Evolutionary conservation across 805 yeast species (phyloP).

Genomic region (Saturnispora gosingensis): DNA sequence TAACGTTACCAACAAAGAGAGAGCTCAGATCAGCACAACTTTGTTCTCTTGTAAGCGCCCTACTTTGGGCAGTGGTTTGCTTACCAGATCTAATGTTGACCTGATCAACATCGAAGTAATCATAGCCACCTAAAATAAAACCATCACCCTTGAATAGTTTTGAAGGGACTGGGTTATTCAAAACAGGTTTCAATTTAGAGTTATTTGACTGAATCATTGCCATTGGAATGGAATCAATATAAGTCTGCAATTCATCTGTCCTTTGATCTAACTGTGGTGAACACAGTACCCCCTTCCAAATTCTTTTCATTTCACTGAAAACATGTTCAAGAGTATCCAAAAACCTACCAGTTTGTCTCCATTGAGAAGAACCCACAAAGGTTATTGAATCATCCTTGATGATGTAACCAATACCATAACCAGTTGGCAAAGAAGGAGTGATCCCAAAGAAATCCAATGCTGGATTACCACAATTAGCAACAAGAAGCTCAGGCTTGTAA

Average conservation of each 20-base stretch:
- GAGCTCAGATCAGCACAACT: conserved; percentile 11
- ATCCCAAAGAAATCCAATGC: conserved; percentile 49
- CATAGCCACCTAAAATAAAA: conserved; percentile 47
- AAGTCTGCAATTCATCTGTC: conserved; percentile 19
- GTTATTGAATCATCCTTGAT: conserved; percentile 43
- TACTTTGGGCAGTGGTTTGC: conserved; percentile 22
- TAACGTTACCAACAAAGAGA: conserved; percentile 8
- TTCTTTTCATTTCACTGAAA: conserved; percentile 35
- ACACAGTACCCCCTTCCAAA: conserved; percentile 23
- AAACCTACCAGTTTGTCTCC: conserved; percentile 50
- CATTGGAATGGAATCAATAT: conserved; percentile 27
- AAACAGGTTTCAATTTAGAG: conserved; percentile 12
- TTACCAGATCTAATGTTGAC: conserved; percentile 37
- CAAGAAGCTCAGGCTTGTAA: conserved; percentile 30
- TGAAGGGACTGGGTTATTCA: neutral
- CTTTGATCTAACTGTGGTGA: conserved; percentile 11
- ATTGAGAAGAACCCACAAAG: conserved; percentile 47
- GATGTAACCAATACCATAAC: conserved; percentile 50
- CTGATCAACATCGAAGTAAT: conserved; percentile 51
- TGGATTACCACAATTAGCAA: conserved; percentile 54
- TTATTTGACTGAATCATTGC: conserved; percentile 25
- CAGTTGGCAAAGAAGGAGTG: conserved; percentile 49
- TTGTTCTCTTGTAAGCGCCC: conserved; percentile 20
- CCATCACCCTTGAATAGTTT: conserved; percentile 14
- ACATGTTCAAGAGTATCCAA: conserved; percentile 44